Percentiles rank a stretch among this genome's conserved stretches.
These are phyloP conservation scores for Epichloe coenophiala DNA, from an alignment of 2,329 filamentous ascomycete species.

Conservation along the genomic window DNA sequence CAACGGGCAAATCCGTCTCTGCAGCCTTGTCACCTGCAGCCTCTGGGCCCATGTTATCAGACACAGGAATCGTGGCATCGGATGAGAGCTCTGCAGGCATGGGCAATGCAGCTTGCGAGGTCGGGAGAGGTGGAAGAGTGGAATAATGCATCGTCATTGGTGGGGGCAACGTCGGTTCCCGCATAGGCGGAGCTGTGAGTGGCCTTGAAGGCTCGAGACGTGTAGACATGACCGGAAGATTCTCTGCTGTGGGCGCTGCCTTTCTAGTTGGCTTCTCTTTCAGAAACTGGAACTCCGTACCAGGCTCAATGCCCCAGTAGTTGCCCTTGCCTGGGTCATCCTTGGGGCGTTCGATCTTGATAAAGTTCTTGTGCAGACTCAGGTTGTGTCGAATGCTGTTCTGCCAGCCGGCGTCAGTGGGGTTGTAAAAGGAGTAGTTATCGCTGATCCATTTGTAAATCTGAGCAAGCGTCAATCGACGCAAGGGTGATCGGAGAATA, in stretches of 20 bases:
- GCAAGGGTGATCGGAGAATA: conserved; percentile 71
- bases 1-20: conserved; percentile 25
- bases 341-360: conserved; percentile 90
- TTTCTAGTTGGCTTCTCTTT: conserved; percentile 68
- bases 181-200: conserved; percentile 20
- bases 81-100: conserved; percentile 52
- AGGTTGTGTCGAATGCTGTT: conserved; percentile 98
- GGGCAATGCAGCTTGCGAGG: conserved; percentile 22
- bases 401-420: conserved; percentile 84
- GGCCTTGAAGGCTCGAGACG: conserved; percentile 39
- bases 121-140: conserved; percentile 26
- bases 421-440: conserved; percentile 76
- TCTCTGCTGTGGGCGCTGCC: conserved; percentile 40
- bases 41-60: conserved; percentile 46
- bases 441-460: conserved; percentile 99
- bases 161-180: conserved; percentile 36
- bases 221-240: conserved; percentile 42
- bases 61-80: conserved; percentile 63
- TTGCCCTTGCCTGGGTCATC: conserved; percentile 96
- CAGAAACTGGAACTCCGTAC: conserved; percentile 78
- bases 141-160: conserved; percentile 24
- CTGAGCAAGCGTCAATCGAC: conserved; percentile 77
- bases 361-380: conserved; percentile 90
- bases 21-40: conserved; percentile 29
- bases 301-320: conserved; percentile 90